Base-by-base conservation (phyloP, 768 basidiomycete genomes). In the Termitomyces sp. region DNA sequence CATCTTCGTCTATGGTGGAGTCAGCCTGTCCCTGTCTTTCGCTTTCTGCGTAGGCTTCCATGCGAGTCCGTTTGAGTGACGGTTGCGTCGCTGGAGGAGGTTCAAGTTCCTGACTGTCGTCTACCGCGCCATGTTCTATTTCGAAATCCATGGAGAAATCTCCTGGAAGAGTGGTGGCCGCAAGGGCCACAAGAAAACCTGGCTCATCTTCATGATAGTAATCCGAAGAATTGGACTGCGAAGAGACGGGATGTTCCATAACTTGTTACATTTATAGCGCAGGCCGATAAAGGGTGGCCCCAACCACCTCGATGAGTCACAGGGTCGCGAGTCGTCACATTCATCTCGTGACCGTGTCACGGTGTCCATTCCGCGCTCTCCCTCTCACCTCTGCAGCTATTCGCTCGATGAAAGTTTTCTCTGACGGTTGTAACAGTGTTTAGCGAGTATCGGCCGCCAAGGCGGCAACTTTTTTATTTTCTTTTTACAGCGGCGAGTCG, bases 131-230 rank as follows among this genome's bases (percentile, higher is more conserved):
- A 54, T 33, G 41, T 48, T 26, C 40, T 30, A 54, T 33, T 49
- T 56, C 45, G 8, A 32, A 26, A 1, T 51, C 54, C 46, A 55
- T 51, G 35, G 51, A 40, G 20, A 70, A 24, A 65, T 84, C 83
- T 5, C 81, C 83, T 20, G 83, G 80, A 50, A 85, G 70, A 40
- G 73, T 70, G 1, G 74, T 68, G 22, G 68, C 70, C 35, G 71
- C 65, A 26, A 87, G 74, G 5, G 79, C 81, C 53, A 77, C 71
- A 40, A 85, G 66, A 60, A 83, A 82, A 26, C 75, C 73, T 18
- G 82, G 71, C 58, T 85, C 81, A 49, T 85, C 81, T 43, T 80
- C 74, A 24, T 74, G 77, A 59, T 77, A 85, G 65, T 81, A 80
- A 60, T 85, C 82, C 0, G 81, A 80, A 10, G 83, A 83, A 56